phyloP scores from a whole-genome alignment of 2,329 filamentous ascomycete genomes.

The Trichoderma cornu-damae region DNA sequence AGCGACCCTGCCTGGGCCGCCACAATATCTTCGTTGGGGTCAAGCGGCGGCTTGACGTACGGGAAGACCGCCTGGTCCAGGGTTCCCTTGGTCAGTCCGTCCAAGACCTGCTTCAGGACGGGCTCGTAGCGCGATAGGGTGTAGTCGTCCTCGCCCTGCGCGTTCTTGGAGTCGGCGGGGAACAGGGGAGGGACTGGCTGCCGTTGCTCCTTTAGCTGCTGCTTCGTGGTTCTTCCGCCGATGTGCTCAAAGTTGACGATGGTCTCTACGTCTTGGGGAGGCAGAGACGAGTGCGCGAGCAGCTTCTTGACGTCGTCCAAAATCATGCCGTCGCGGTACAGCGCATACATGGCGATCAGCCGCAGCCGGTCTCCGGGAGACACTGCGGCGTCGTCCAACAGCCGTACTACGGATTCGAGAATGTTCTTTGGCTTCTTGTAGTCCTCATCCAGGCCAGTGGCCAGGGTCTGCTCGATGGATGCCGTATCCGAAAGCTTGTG shows the following conservation, averaged over 20 bases:
- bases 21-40: slow-evolving; percentile 55
- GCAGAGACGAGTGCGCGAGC: slow-evolving; percentile 74
- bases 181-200: slow-evolving; percentile 65
- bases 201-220: slow-evolving; percentile 67
- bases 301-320: slow-evolving; percentile 79
- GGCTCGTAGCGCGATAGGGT: slow-evolving; percentile 84
- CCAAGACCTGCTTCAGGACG: slow-evolving; percentile 74
- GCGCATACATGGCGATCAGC: slow-evolving; percentile 76
- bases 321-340: slow-evolving; percentile 82
- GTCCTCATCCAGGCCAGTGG: slow-evolving; percentile 90
- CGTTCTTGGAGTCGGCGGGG: slow-evolving; percentile 54
- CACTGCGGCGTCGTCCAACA: slow-evolving; percentile 81
- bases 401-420: slow-evolving; percentile 74
- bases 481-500: slow-evolving; percentile 83
- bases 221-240: slow-evolving; percentile 64
- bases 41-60: slow-evolving; percentile 65
- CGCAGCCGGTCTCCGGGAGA: slow-evolving; percentile 70
- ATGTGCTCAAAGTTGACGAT: slow-evolving; percentile 76
- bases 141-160: slow-evolving; percentile 65
- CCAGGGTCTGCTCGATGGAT: slow-evolving; percentile 81
- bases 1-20: slow-evolving; percentile 65
- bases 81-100: slow-evolving; percentile 62
- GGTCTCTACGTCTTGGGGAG: slow-evolving; percentile 65
- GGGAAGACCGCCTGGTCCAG: slow-evolving; percentile 65
- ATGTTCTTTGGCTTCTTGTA: slow-evolving; percentile 86